A percentile compares a stretch with the other conserved stretches of the same genome.
These are phyloP conservation scores for Fusarium burgessii DNA, from an alignment of 2,329 filamentous ascomycete genomes.

Conservation along the genomic window DNA sequence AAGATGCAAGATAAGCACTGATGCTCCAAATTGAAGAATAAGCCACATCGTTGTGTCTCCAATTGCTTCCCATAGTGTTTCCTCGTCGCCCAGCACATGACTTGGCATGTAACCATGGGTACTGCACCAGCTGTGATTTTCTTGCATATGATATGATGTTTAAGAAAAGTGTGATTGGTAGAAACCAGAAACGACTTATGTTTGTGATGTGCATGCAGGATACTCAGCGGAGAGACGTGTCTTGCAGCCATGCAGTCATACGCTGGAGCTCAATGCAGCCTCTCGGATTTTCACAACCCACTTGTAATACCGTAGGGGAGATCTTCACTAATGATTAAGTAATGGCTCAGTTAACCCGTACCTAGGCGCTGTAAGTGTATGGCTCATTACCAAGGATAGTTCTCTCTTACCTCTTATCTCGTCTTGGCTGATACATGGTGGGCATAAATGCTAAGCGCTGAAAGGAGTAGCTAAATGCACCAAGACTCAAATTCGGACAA, in stretches of 20 bases:
- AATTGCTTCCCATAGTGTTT: neutral
- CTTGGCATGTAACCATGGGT: neutral
- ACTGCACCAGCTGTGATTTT: neutral
- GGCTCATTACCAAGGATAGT: too few relatives aligned
- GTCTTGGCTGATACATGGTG: fast-evolving
- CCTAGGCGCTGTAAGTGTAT: too few relatives aligned
- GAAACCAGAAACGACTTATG: neutral
- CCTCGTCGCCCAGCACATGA: neutral
- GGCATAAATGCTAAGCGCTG: too few relatives aligned
- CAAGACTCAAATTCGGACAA: fast-evolving
- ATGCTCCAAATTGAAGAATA: neutral
- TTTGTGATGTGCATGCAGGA: neutral
- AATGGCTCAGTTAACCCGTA: too few relatives aligned
- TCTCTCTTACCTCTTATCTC: neutral
- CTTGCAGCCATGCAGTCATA: neutral
- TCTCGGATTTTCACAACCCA: fast-evolving
- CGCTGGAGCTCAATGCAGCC: fast-evolving
- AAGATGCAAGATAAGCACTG: too few relatives aligned
- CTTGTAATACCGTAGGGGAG: fast-evolving
- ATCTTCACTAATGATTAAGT: too few relatives aligned
- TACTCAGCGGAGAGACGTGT: too few relatives aligned
- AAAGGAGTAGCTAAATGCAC: too few relatives aligned
- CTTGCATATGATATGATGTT: neutral
- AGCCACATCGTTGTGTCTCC: too few relatives aligned
- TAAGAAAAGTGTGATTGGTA: fast-evolving